Conservation (phyloP, 2,329 filamentous ascomycete genomes). For the Hypoxylon sp. region DNA sequence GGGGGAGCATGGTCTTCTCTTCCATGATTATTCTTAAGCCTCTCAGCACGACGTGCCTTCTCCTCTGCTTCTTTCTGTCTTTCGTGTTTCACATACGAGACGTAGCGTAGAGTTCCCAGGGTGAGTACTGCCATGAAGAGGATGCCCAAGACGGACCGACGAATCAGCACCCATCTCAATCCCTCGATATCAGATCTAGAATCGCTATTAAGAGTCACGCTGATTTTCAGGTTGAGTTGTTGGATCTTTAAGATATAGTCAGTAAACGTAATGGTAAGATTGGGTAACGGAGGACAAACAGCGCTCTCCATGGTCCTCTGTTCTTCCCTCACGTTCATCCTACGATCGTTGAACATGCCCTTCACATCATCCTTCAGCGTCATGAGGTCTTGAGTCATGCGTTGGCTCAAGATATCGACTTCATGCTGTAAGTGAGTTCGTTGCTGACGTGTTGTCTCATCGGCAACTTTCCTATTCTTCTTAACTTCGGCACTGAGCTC, state of each 20-base stretch:
- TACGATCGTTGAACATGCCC: constrained; percentile 95
- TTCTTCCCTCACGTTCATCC: constrained; percentile 91
- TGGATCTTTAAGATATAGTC: constrained; percentile 73
- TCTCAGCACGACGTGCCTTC: constrained; percentile 61
- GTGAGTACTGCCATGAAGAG: constrained; percentile 75
- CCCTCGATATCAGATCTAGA: constrained; percentile 93
- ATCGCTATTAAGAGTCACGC: constrained; percentile 89
- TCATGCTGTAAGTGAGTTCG: constrained; percentile 92
- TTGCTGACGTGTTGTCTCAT: constrained; percentile 86
- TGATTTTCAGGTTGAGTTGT: constrained; percentile 97
- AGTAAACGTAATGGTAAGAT: constrained; percentile 6
- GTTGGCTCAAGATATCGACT: constrained; percentile 90
- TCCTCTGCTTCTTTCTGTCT: constrained; percentile 63
- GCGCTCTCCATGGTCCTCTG: constrained; percentile 87
- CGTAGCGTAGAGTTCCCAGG: constrained; percentile 71
- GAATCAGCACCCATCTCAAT: constrained; percentile 85
- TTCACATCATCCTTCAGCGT: constrained; percentile 92
- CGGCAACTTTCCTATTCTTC: constrained; percentile 80
- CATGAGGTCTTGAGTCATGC: constrained; percentile 84
- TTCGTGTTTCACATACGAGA: constrained; percentile 69
- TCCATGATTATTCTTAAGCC: constrained; percentile 60
- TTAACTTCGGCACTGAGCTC: constrained; percentile 90
- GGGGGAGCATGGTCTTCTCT: constrained; percentile 63
- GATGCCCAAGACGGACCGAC: constrained; percentile 74
- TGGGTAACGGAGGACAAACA: constrained; percentile 62